Evolutionary conservation across 768 basidiomycete genomes (phyloP).

Genomic region (Leccinum pellstonianum): DNA sequence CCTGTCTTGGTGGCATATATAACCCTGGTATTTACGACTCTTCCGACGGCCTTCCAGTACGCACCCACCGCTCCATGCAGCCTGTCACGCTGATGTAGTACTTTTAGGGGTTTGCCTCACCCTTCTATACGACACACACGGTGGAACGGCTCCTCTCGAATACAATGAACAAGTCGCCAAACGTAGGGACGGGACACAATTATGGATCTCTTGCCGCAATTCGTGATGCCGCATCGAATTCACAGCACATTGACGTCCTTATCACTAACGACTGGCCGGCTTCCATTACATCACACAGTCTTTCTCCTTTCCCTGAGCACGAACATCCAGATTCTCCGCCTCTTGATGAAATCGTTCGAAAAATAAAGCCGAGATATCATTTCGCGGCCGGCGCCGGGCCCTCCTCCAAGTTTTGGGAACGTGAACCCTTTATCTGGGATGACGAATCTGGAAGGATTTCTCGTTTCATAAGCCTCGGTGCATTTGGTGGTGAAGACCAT

Average conservation of each 20-base stretch:
- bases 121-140: slow-evolving; percentile 69
- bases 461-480: slow-evolving; percentile 79
- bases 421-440: slow-evolving; percentile 89
- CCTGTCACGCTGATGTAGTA: slow-evolving; percentile 4
- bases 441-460: slow-evolving; percentile 65
- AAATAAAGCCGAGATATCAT: slow-evolving; percentile 83
- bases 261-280: slow-evolving; percentile 79
- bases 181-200: slow-evolving; percentile 44
- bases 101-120: slow-evolving; percentile 68
- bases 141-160: slow-evolving; percentile 73
- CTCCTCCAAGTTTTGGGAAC: slow-evolving; percentile 88
- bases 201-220: slow-evolving; percentile 70
- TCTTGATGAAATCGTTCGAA: slow-evolving; percentile 61
- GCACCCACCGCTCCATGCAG: slow-evolving; percentile 23
- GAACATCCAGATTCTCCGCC: slow-evolving; percentile 49
- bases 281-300: slow-evolving; percentile 59
- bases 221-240: slow-evolving; percentile 55
- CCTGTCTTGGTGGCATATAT: slow-evolving; percentile 79
- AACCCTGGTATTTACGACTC: slow-evolving; percentile 57
- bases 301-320: slow-evolving; percentile 46
- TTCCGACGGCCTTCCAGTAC: slow-evolving; percentile 63
- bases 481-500: slow-evolving; percentile 69
- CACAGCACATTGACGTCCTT: slow-evolving; percentile 75
- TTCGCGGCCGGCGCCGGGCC: slow-evolving; percentile 67
- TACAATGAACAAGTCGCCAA: slow-evolving; percentile 51